phyloP scores from a whole-genome alignment of 345 rosid species.

The Euclidium syriacum region DNA sequence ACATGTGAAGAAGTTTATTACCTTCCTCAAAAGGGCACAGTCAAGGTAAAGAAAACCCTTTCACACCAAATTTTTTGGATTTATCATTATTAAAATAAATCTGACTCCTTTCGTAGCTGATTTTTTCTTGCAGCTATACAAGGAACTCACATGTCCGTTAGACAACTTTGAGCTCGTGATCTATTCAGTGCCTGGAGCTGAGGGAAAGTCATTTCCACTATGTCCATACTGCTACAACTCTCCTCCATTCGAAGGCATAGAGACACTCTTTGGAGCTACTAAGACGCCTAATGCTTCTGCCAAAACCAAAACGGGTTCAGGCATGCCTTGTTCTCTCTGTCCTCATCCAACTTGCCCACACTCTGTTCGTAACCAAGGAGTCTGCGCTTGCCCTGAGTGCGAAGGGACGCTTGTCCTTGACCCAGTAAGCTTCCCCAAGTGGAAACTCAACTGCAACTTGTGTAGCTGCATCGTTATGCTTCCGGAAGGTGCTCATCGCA shows the following conservation, averaged over 20 bases:
- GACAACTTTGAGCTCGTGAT: conserved; percentile 91
- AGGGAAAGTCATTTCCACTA: conserved; percentile 89
- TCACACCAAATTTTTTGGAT: not conserved
- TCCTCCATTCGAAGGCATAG: conserved; percentile 92
- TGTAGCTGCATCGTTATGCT: conserved; percentile 89
- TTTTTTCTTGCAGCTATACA: conserved; percentile 63
- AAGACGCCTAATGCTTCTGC: conserved; percentile 36
- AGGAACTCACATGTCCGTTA: conserved; percentile 88
- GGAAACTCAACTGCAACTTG: conserved; percentile 92
- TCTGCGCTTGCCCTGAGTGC: conserved; percentile 97
- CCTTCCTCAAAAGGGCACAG: conserved; percentile 86
- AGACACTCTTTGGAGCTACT: conserved; percentile 45
- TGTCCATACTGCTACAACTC: conserved; percentile 91
- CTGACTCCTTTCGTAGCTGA: not conserved
- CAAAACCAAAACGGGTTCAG: conserved; percentile 64
- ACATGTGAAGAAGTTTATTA: conserved; percentile 93
- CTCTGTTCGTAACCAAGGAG: conserved; percentile 81
- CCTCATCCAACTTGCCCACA: conserved; percentile 88
- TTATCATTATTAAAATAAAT: not conserved
- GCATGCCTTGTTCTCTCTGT: conserved; percentile 96
- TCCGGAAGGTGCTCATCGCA: conserved; percentile 91
- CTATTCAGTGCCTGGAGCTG: conserved; percentile 86
- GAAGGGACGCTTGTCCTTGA: conserved; percentile 83
- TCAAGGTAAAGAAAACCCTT: conserved; percentile 53
- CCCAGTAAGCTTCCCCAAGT: conserved; percentile 85